Evolutionary conservation across 2,329 filamentous ascomycete species (phyloP).

Genomic region (Botrytis tulipae): DNA sequence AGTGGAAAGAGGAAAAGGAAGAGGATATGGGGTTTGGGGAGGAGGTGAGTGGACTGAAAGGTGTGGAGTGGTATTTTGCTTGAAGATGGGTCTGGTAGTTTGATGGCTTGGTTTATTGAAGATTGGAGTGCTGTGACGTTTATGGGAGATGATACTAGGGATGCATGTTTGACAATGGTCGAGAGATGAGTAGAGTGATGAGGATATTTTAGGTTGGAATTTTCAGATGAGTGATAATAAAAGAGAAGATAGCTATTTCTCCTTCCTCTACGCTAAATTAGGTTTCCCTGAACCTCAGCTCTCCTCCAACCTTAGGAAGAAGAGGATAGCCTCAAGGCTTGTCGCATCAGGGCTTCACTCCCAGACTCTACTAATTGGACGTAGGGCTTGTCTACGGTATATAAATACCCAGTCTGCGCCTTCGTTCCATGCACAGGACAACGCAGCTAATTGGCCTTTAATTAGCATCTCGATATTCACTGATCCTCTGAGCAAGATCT

Average conservation of each 20-base stretch:
- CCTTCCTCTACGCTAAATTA: too few species aligned
- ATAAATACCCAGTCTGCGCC: too few species aligned
- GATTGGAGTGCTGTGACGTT: background rate
- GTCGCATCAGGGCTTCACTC: too few species aligned
- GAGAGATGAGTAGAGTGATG: background rate
- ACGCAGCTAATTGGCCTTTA: too few species aligned
- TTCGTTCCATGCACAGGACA: too few species aligned
- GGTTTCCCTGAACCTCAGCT: too few species aligned
- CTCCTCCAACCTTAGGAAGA: too few species aligned
- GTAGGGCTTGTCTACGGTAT: too few species aligned
- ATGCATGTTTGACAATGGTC: background rate
- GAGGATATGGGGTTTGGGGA: background rate
- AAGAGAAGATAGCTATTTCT: background rate
- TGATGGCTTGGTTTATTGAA: background rate
- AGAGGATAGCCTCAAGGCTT: too few species aligned
- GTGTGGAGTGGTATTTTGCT: background rate
- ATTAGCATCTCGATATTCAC: background rate
- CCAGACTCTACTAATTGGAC: too few species aligned
- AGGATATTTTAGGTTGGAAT: background rate
- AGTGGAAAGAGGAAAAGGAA: background rate
- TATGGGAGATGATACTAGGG: background rate
- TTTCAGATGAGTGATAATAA: background rate
- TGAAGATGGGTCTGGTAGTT: background rate
- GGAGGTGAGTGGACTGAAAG: background rate
- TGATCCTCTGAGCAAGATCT: background rate